phyloP scores from a whole-genome alignment of 164 flowering plant species.

The Magnolia changhungtana region DNA sequence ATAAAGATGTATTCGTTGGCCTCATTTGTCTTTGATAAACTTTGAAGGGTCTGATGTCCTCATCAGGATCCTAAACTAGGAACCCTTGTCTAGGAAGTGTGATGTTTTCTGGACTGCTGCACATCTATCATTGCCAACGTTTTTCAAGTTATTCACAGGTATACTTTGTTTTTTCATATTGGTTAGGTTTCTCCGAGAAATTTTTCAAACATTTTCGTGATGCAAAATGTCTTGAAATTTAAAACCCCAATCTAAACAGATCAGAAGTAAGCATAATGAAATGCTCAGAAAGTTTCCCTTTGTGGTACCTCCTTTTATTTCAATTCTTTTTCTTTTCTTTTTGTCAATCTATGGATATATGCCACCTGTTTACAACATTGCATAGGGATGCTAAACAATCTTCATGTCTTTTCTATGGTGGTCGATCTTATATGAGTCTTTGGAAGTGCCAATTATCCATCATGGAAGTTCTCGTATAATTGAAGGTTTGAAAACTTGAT shows the following conservation, averaged over 20 bases:
- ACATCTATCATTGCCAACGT: slow-evolving; percentile 77
- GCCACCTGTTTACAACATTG: neutral
- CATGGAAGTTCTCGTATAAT: neutral
- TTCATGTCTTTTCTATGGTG: neutral
- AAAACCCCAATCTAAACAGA: neutral
- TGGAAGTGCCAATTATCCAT: neutral
- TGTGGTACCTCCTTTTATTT: neutral
- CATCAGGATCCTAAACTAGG: no score
- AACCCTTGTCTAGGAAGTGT: slow-evolving; percentile 74
- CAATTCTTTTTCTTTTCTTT: neutral
- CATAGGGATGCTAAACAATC: neutral
- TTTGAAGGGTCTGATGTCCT: no score
- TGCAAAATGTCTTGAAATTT: neutral
- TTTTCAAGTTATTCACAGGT: slow-evolving; percentile 92
- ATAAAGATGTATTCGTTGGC: no score
- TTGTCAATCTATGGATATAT: neutral
- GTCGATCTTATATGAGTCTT: neutral
- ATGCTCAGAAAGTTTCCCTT: neutral
- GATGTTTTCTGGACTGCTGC: slow-evolving; percentile 66
- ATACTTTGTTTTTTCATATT: slow-evolving; percentile 6
- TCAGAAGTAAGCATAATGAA: neutral
- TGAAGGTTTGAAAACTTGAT: no score
- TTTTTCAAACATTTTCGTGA: neutral
- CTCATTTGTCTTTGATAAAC: no score
- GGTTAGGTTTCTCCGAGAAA: neutral